Conservation (phyloP, 768 basidiomycete genomes). For the Suillus bovinus region DNA sequence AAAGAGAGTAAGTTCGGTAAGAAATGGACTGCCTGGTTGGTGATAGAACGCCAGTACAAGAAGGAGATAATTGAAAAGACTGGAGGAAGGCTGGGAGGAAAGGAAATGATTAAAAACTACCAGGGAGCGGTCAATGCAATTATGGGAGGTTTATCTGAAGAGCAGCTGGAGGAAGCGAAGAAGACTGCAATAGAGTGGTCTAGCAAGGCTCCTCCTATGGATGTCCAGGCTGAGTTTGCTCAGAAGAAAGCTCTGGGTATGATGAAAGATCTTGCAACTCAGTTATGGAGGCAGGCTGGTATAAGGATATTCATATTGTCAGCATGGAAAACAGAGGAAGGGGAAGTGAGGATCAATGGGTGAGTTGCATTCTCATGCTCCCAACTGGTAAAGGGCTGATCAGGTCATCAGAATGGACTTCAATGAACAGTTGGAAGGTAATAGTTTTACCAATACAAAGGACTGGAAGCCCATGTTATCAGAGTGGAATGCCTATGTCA, state of each 20-base stretch:
- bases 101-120: not conserved
- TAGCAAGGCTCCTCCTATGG: not conserved
- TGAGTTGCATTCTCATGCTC: not conserved
- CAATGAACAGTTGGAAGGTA: not conserved
- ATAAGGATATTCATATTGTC: too few relatives aligned
- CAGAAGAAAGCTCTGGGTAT: not conserved
- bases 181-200: not conserved
- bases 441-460: too few relatives aligned
- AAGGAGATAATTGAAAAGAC: too few relatives aligned
- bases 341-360: not conserved
- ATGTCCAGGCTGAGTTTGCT: not conserved
- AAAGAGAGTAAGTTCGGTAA: not conserved
- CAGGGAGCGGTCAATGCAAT: not conserved
- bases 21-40: not conserved
- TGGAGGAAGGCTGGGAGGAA: not conserved
- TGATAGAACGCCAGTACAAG: too few relatives aligned
- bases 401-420: not conserved
- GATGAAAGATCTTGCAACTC: not conserved
- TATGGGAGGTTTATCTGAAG: not conserved
- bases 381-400: not conserved
- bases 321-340: not conserved
- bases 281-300: conserved; percentile 5
- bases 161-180: too few relatives aligned
- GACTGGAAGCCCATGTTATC: too few relatives aligned
- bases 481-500: not conserved